These are phyloP conservation scores for Melaleuca alternifolia DNA, from an alignment of 345 rosid species.

Conservation along the genomic window DNA sequence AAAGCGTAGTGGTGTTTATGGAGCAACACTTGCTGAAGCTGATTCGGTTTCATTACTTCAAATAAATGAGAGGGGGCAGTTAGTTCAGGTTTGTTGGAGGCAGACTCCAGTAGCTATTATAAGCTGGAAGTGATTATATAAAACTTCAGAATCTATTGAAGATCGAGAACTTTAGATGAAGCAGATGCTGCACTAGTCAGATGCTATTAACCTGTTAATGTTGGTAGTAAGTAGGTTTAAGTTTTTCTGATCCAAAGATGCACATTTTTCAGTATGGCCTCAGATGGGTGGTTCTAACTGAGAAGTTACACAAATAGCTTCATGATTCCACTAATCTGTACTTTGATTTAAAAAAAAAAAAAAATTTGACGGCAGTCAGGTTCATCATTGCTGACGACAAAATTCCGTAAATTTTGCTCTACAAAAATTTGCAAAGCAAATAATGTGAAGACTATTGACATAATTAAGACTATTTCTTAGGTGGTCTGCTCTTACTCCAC, in stretches of 20 bases:
- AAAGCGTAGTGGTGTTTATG: slow-evolving; percentile 88
- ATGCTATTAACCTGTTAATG: neutral
- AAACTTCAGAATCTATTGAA: neutral
- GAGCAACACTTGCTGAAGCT: slow-evolving; percentile 71
- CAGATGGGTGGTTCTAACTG: neutral
- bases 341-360: neutral
- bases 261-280: neutral
- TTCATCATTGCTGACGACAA: neutral
- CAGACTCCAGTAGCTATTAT: neutral
- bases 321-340: neutral
- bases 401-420: neutral
- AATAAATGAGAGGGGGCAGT: slow-evolving; percentile 52
- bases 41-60: slow-evolving; percentile 46
- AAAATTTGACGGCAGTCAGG: neutral
- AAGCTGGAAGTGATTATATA: neutral
- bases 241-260: neutral
- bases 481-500: neutral
- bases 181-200: neutral
- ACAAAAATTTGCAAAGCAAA: neutral
- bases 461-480: neutral
- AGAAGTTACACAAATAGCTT: neutral
- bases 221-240: neutral
- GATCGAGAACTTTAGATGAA: neutral
- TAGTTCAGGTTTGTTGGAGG: slow-evolving; percentile 45
- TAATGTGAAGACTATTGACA: neutral